Conservation (phyloP, 2,329 filamentous ascomycete species). For the Aspergillus udagawae region DNA sequence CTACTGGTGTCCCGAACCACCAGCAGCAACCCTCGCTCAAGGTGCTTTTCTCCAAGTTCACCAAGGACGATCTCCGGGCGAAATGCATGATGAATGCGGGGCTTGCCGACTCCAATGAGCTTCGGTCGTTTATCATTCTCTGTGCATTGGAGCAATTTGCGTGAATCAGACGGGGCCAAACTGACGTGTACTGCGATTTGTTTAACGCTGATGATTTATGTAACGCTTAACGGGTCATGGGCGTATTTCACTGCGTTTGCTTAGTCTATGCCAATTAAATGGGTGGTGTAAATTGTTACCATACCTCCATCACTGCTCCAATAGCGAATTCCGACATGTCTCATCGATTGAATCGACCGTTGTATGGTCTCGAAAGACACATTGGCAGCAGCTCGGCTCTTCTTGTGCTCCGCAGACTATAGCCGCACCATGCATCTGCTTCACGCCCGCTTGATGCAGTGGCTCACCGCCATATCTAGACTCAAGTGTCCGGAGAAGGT, state of each 20-base stretch:
- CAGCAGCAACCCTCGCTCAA: slow-evolving; percentile 4
- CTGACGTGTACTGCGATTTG: not conserved
- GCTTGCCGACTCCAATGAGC: slow-evolving; percentile 14
- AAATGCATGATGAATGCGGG: slow-evolving; percentile 3
- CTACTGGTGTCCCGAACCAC: not conserved
- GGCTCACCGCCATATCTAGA: not conserved
- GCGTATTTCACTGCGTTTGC: not conserved
- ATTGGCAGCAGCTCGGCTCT: not conserved
- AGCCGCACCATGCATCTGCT: not conserved
- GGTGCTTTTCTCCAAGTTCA: slow-evolving; percentile 10
- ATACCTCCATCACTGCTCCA: not conserved
- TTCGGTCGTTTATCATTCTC: slow-evolving; percentile 15
- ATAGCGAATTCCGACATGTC: not conserved
- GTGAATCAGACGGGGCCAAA: not conserved
- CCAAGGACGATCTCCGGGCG: slow-evolving; percentile 12
- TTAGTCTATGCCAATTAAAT: not conserved
- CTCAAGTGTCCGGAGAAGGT: not conserved
- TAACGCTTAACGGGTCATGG: not conserved
- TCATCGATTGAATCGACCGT: too few relatives aligned
- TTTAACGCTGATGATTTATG: not conserved
- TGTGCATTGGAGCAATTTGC: slow-evolving; percentile 17
- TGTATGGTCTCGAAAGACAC: not conserved
- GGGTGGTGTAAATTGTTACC: not conserved
- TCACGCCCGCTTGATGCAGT: not conserved
- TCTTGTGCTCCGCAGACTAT: not conserved